phyloP scores from a whole-genome alignment of 768 basidiomycete genomes.

The Aureoboletus auriporus region DNA sequence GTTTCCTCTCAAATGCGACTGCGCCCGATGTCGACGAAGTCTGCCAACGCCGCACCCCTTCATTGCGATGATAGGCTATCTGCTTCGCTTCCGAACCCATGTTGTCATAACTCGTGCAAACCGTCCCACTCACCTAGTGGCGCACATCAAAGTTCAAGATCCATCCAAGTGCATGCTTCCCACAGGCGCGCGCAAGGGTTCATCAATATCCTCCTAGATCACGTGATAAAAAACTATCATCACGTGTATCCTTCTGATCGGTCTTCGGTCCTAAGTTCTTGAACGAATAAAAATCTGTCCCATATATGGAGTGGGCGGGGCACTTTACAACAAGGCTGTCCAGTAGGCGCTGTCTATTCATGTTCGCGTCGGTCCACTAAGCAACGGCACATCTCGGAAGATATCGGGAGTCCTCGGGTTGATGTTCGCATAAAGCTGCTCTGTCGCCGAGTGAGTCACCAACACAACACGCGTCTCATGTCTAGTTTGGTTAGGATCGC shows the following conservation, averaged over 20 bases:
- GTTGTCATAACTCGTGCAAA: constrained; percentile 2
- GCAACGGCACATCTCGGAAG: constrained; percentile 19
- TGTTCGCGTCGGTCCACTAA: too few relatives aligned
- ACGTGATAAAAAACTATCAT: neutral
- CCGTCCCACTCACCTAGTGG: constrained; percentile 11
- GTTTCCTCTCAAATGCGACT: constrained; percentile 30
- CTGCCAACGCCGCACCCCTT: constrained; percentile 7
- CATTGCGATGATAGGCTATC: constrained; percentile 5
- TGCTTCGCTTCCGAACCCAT: constrained; percentile 5
- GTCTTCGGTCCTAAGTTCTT: too few relatives aligned
- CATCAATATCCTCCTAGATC: neutral
- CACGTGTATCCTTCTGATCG: too few relatives aligned
- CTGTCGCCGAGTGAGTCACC: neutral
- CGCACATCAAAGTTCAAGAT: constrained; percentile 7
- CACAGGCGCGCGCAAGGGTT: neutral
- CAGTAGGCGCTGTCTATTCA: too few relatives aligned
- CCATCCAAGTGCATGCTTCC: neutral
- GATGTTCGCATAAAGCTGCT: constrained; percentile 18
- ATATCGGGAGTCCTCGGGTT: constrained; percentile 24
- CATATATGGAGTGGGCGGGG: too few relatives aligned
- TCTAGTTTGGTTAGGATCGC: constrained; percentile 11
- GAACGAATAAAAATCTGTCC: too few relatives aligned
- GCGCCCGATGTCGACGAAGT: constrained; percentile 24
- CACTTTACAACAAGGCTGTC: too few relatives aligned
- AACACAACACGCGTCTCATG: constrained; percentile 9